Percentiles rank a stretch among this genome's conserved stretches.
phyloP scores from a whole-genome alignment of 495 filamentous ascomycete species.

The Thermothielavioides terrestris region DNA sequence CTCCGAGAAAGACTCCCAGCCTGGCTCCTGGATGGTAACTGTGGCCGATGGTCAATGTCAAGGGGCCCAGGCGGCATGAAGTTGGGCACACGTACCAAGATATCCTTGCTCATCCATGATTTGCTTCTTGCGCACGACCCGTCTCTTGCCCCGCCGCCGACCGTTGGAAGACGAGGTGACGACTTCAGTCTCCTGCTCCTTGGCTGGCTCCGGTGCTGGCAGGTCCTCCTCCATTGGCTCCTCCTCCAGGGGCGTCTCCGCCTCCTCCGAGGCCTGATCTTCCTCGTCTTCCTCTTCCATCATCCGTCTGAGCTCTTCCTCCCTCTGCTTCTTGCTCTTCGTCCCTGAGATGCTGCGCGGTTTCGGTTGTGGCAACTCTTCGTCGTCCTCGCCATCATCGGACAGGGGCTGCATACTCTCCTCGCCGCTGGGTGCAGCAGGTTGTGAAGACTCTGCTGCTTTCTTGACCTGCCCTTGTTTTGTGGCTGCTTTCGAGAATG shows the following conservation, averaged over 20 bases:
- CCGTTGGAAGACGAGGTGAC: constrained; percentile 51
- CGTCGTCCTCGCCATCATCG: constrained; percentile 63
- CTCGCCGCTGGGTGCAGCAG: constrained; percentile 39
- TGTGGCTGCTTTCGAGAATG: constrained; percentile 73
- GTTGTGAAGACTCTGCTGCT: constrained; percentile 39
- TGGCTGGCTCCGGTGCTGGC: constrained; percentile 23
- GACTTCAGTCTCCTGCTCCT: constrained; percentile 46
- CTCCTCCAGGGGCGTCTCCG: constrained; percentile 20
- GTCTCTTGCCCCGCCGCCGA: constrained; percentile 68
- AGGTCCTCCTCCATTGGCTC: constrained; percentile 23
- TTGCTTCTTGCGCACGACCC: constrained; percentile 83
- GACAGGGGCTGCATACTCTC: constrained; percentile 57
- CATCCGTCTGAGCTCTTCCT: constrained; percentile 68
- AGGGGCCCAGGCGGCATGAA: neutral
- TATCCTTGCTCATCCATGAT: constrained; percentile 91
- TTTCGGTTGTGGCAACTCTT: constrained; percentile 40
- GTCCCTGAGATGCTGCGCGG: constrained; percentile 29
- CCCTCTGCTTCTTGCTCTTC: constrained; percentile 58
- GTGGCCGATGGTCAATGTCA: constrained; percentile 11
- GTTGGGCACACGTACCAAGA: constrained; percentile 53
- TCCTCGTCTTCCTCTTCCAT: constrained; percentile 75
- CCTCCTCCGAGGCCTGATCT: constrained; percentile 31
- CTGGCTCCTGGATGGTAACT: constrained; percentile 84
- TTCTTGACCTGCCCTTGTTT: constrained; percentile 37
- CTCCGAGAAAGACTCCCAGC: constrained; percentile 94